phyloP scores from a whole-genome alignment of 768 basidiomycete genomes.

The Lyophyllum decastes region DNA sequence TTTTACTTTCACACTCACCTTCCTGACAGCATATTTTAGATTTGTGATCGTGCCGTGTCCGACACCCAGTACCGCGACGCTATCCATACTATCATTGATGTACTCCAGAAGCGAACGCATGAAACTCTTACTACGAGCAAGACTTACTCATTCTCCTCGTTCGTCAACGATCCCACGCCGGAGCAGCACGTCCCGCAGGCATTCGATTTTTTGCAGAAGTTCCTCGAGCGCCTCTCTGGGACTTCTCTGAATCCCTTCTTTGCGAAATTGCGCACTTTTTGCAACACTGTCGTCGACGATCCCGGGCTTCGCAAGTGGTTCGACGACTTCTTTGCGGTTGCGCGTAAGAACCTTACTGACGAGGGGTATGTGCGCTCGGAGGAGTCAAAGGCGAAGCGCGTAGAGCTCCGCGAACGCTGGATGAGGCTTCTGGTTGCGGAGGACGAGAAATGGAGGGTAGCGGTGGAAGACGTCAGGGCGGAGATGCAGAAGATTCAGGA shows the following conservation, averaged over 20 bases:
- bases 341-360: conserved; percentile 47
- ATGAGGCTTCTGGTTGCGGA: conserved; percentile 42
- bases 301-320: conserved; percentile 53
- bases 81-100: conserved; percentile 56
- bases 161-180: conserved; percentile 63
- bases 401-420: conserved; percentile 54
- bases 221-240: conserved; percentile 54
- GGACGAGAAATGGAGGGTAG: conserved; percentile 54
- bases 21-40: conserved; percentile 31
- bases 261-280: conserved; percentile 39
- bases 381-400: conserved; percentile 40
- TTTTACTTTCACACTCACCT: not conserved
- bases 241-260: conserved; percentile 54
- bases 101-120: conserved; percentile 59
- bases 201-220: conserved; percentile 45
- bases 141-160: conserved; percentile 50
- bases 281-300: conserved; percentile 54
- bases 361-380: conserved; percentile 55
- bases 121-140: conserved; percentile 50
- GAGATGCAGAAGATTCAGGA: conserved; percentile 47
- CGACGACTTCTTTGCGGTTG: conserved; percentile 50
- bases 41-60: conserved; percentile 64
- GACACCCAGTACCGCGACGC: conserved; percentile 61
- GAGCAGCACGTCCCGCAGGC: conserved; percentile 63
- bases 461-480: conserved; percentile 44